A percentile compares a stretch with the other conserved stretches of the same genome.
Conservation (phyloP, 2,329 filamentous ascomycete species). For the Fonsecaea pedrosoi region DNA sequence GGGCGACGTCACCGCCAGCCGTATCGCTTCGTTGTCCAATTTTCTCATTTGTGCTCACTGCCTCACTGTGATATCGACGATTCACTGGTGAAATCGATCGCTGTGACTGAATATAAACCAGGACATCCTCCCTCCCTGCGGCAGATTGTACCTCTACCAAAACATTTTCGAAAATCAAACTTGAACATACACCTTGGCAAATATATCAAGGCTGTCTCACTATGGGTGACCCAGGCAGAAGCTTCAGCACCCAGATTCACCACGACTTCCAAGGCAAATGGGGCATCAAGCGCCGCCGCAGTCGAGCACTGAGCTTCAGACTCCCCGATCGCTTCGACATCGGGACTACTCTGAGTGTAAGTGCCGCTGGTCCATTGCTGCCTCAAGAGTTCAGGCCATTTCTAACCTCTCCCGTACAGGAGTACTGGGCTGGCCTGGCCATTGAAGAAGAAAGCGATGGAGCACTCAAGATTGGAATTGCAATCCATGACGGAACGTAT, state of each 20-base stretch:
- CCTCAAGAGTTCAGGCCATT: neutral
- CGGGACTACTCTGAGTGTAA: constrained; percentile 34
- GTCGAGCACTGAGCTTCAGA: constrained; percentile 27
- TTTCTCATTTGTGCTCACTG: neutral
- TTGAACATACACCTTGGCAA: neutral
- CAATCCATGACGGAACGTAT: constrained; percentile 40
- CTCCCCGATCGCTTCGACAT: constrained; percentile 30
- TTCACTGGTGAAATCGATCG: neutral
- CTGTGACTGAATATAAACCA: neutral
- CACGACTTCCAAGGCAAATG: constrained; percentile 33
- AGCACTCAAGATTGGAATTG: constrained; percentile 34
- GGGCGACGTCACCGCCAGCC: neutral
- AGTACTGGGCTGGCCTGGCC: constrained; percentile 38
- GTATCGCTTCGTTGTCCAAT: neutral
- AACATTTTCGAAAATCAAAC: neutral
- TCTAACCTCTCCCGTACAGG: constrained; percentile 22
- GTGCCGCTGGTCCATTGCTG: constrained; percentile 10
- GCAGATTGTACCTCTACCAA: neutral
- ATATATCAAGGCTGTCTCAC: neutral
- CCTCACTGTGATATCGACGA: too few species aligned
- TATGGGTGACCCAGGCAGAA: constrained; percentile 28
- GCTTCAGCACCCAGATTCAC: constrained; percentile 29
- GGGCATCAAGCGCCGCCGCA: constrained; percentile 30
- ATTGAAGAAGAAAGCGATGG: constrained; percentile 32
- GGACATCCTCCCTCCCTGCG: neutral